Percentiles rank a stretch among this genome's conserved stretches.
These are phyloP conservation scores for Hymenoscyphus fraxineus DNA, from an alignment of 2,329 filamentous ascomycete genomes.

Conservation along the genomic window DNA sequence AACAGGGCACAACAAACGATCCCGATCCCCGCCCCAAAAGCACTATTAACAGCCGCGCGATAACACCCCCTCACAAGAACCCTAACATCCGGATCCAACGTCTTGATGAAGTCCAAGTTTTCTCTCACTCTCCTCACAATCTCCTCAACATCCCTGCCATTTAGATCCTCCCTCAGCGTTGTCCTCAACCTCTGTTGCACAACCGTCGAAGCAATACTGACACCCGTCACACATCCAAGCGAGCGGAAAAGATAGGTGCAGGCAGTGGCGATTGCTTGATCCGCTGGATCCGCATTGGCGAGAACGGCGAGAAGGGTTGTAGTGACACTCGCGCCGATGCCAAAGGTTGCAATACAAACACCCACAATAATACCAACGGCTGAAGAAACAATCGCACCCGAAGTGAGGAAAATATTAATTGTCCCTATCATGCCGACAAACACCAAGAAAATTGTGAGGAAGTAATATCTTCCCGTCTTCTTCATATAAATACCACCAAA, in stretches of 20 bases:
- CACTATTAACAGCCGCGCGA: conserved; percentile 42
- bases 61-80: conserved; percentile 64
- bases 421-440: conserved; percentile 49
- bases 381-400: conserved; percentile 49
- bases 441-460: conserved; percentile 59
- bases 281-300: conserved; percentile 61
- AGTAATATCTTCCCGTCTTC: conserved; percentile 67
- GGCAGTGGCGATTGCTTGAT: conserved; percentile 72
- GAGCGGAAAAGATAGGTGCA: conserved; percentile 79
- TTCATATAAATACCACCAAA: conserved; percentile 64
- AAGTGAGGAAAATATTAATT: conserved; percentile 53
- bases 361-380: conserved; percentile 53
- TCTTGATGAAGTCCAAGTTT: conserved; percentile 65
- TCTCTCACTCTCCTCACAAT: conserved; percentile 68
- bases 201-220: conserved; percentile 60
- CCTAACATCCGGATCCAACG: conserved; percentile 57
- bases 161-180: conserved; percentile 51
- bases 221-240: conserved; percentile 67
- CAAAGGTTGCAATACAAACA: conserved; percentile 47
- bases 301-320: conserved; percentile 69
- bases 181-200: conserved; percentile 65
- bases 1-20: conserved; percentile 40
- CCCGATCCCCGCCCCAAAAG: conserved; percentile 39
- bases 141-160: conserved; percentile 55
- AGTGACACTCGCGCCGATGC: conserved; percentile 61